Percentiles rank a stretch among this genome's conserved stretches.
phyloP scores from a whole-genome alignment of 176 grass and related monocot genomes.

The Triticum urartu region DNA sequence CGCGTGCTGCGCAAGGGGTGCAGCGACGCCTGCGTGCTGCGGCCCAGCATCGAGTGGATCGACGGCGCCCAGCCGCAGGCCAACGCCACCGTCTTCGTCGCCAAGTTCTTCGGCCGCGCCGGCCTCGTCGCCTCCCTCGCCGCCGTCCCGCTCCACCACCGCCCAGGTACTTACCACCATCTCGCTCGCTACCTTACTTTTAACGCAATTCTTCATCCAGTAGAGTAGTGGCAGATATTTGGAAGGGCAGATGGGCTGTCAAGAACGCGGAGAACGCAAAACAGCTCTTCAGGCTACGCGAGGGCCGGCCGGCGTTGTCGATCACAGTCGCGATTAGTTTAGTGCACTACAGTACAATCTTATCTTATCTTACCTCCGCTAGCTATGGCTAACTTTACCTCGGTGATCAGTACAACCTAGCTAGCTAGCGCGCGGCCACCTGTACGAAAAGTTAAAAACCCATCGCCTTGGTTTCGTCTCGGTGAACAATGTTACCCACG shows the following conservation, averaged over 20 bases:
- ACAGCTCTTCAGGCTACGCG: neutral
- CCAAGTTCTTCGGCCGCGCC: conserved; percentile 94
- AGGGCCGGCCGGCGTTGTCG: neutral
- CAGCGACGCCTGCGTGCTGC: conserved; percentile 79
- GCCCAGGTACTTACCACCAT: conserved; percentile 33
- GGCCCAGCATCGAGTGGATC: conserved; percentile 80
- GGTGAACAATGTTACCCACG: conserved; percentile 7
- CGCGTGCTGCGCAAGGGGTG: conserved; percentile 83
- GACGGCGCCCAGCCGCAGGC: conserved; percentile 60
- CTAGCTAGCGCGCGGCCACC: neutral
- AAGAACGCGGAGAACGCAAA: neutral
- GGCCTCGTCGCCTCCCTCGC: conserved; percentile 74
- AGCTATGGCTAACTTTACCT: neutral
- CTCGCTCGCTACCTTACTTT: too few species aligned
- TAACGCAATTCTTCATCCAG: neutral
- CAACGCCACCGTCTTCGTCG: conserved; percentile 91
- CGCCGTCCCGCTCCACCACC: conserved; percentile 53
- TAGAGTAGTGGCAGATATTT: too few species aligned
- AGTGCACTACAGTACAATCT: neutral
- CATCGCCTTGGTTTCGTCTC: conserved; percentile 5
- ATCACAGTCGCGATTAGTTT: neutral
- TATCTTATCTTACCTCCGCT: conserved; percentile 5
- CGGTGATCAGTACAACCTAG: neutral
- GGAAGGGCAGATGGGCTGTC: neutral
- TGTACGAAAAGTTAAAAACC: neutral